Evolutionary conservation across 495 filamentous ascomycete genomes (phyloP).

Genomic region (Rhypophila decipiens): DNA sequence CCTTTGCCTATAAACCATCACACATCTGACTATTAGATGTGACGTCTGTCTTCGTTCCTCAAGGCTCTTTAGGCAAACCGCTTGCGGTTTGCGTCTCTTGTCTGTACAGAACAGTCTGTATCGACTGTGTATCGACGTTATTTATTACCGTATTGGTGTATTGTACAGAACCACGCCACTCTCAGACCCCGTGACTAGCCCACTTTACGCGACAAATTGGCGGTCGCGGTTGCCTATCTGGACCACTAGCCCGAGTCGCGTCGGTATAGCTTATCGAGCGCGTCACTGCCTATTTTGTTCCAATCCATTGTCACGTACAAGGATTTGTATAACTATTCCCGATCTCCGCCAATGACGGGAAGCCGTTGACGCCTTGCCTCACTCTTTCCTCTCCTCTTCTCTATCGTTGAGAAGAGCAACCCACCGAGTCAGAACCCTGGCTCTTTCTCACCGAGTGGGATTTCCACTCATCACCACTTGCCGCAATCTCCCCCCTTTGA

Average conservation of each 20-base stretch:
- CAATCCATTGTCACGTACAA: background rate
- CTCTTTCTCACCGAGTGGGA: too few species aligned
- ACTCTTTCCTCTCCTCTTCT: background rate
- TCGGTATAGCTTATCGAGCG: conserved; percentile 14
- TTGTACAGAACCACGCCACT: background rate
- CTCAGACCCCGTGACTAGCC: conserved; percentile 11
- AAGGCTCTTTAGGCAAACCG: too few species aligned
- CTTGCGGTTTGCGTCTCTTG: too few species aligned
- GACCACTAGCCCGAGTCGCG: conserved; percentile 16
- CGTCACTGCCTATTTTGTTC: conserved; percentile 5
- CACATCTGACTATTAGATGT: too few species aligned
- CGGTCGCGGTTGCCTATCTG: conserved; percentile 1
- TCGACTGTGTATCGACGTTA: background rate
- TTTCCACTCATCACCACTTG: too few species aligned
- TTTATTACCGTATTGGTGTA: background rate
- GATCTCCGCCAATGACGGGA: background rate
- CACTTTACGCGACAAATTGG: conserved; percentile 19
- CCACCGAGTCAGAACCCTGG: background rate
- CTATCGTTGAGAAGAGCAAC: background rate
- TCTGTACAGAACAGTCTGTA: background rate
- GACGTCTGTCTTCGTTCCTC: too few species aligned
- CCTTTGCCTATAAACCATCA: too few species aligned
- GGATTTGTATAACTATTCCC: background rate
- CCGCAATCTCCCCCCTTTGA: too few species aligned
- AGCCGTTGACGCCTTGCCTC: background rate